Percentiles rank a stretch among this genome's conserved stretches.
Evolutionary conservation across 768 basidiomycete species (phyloP).

Genomic region (Trametes cubensis): DNA sequence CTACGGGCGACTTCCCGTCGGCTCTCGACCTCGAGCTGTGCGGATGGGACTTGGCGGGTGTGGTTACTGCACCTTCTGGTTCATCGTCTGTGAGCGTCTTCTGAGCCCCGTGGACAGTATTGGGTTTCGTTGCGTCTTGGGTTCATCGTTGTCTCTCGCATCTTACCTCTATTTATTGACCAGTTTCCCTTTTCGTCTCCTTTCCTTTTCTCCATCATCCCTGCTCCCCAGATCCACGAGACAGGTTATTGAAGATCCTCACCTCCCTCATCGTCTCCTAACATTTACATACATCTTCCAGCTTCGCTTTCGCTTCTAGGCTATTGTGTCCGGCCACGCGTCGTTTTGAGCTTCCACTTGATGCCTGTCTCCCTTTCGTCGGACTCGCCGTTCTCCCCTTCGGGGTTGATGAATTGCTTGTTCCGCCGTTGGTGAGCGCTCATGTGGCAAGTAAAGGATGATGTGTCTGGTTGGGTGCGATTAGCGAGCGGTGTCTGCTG

Average conservation of each 20-base stretch:
- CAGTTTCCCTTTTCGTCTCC: conserved; percentile 13
- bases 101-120: conserved; percentile 19
- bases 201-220: conserved; percentile 25
- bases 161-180: conserved; percentile 21
- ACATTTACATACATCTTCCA: conserved; percentile 3
- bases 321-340: not conserved
- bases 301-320: not conserved
- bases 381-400: conserved; percentile 43
- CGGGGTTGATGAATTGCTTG: conserved; percentile 50
- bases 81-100: conserved; percentile 30
- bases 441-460: conserved; percentile 19
- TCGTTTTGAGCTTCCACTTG: conserved; percentile 14
- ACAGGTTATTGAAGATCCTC: conserved; percentile 2
- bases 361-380: conserved; percentile 37
- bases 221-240: conserved; percentile 6
- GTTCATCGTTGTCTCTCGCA: conserved; percentile 21
- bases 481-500: not conserved
- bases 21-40: conserved; percentile 37
- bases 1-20: conserved; percentile 30
- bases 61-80: conserved; percentile 20
- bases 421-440: conserved; percentile 50
- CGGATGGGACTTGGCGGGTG: conserved; percentile 30
- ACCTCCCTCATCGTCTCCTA: conserved; percentile 1
- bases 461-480: not conserved
- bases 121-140: conserved; percentile 15